Conservation (phyloP, 371 early-diverging fungal genomes). For the Fennellomyces sp. region DNA sequence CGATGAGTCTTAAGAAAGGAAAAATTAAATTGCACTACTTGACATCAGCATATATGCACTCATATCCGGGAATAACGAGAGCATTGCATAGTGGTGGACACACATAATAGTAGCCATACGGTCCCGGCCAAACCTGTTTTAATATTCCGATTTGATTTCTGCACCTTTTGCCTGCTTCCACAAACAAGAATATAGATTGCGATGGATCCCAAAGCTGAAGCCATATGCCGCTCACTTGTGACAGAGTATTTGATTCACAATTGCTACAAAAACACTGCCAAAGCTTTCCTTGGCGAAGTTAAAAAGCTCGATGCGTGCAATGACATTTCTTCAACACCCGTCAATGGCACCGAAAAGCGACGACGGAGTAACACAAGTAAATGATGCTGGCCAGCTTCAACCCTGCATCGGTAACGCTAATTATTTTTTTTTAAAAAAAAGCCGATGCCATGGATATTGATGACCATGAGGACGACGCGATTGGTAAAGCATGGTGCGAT, state of each 20-base stretch:
- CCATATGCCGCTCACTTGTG: too few species aligned
- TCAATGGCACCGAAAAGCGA: constrained; percentile 11
- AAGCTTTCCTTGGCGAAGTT: constrained; percentile 56
- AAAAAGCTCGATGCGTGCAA: constrained; percentile 23
- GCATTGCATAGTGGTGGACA: too few species aligned
- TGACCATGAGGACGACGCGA: neutral
- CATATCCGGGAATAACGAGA: too few species aligned
- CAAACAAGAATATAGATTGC: too few species aligned
- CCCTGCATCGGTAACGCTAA: neutral
- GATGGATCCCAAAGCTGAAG: too few species aligned
- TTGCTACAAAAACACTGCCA: constrained; percentile 66
- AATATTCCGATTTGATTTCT: too few species aligned
- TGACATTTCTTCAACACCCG: constrained; percentile 1
- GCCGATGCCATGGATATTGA: constrained; percentile 12
- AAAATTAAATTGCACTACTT: too few species aligned
- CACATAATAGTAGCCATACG: too few species aligned
- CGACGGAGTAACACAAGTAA: constrained; percentile 5
- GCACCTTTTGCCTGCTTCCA: too few species aligned
- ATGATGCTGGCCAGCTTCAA: neutral
- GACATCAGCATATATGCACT: too few species aligned
- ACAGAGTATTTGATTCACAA: constrained; percentile 61
- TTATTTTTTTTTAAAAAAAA: neutral
- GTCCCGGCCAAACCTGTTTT: too few species aligned
- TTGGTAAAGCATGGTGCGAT: neutral
- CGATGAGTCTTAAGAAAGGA: too few species aligned